Percentiles rank a stretch among this genome's conserved stretches.
Conservation (phyloP, 2,329 filamentous ascomycete genomes). For the Myriosclerotinia scirpicola region DNA sequence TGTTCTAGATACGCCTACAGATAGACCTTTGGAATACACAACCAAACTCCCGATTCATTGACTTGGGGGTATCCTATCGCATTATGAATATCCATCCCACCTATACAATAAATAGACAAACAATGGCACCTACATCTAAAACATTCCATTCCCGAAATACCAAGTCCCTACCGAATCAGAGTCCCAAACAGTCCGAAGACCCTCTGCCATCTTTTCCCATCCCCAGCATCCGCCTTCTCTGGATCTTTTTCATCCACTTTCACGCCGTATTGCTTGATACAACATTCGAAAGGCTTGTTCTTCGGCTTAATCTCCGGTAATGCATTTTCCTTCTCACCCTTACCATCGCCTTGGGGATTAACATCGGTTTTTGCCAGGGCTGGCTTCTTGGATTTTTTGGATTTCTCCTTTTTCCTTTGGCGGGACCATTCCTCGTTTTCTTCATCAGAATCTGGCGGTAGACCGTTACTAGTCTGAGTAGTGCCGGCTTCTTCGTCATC, state of each 20-base stretch:
- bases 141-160: background rate
- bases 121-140: background rate
- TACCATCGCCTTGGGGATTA: background rate
- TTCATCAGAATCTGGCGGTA: conserved; percentile 5
- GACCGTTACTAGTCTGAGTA: background rate
- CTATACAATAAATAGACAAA: background rate
- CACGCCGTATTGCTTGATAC: conserved; percentile 70
- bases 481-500: background rate
- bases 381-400: background rate
- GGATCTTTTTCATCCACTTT: conserved; percentile 45
- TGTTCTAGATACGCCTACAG: no score
- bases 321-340: conserved; percentile 1
- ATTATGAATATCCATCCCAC: background rate
- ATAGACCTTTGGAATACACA: background rate
- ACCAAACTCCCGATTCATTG: background rate
- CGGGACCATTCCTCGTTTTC: background rate
- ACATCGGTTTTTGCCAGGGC: background rate
- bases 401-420: background rate
- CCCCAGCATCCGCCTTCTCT: conserved; percentile 47
- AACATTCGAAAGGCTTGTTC: conserved; percentile 67
- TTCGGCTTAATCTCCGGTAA: conserved; percentile 34
- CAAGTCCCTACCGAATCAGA: conserved; percentile 47
- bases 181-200: conserved; percentile 66
- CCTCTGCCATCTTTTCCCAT: conserved; percentile 57
- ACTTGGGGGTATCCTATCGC: background rate